Conservation (phyloP, 257 asterid species). For the Rubia yunnanensis region DNA sequence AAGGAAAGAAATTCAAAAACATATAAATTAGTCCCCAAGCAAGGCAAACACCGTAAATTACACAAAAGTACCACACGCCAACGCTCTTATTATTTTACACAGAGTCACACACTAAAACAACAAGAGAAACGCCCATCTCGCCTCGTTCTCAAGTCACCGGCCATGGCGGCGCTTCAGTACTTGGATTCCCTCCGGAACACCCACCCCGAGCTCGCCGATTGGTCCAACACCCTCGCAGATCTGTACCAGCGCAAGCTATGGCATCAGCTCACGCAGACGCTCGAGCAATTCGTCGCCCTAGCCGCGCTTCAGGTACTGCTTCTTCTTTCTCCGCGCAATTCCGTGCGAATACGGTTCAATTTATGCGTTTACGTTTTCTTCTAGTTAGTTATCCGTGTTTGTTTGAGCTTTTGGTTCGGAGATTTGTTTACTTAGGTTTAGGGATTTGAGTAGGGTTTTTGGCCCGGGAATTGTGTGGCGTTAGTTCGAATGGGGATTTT, state of each 20-base stretch:
- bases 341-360: background rate
- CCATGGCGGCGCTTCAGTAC: slow-evolving; percentile 84
- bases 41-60: too few relatives aligned
- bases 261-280: slow-evolving; percentile 95
- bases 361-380: background rate
- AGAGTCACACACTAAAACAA: too few relatives aligned
- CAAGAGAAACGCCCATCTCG: background rate
- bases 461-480: background rate
- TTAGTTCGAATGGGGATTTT: background rate
- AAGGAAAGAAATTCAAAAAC: too few relatives aligned
- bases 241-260: slow-evolving; percentile 95
- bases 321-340: background rate
- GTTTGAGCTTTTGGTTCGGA: background rate
- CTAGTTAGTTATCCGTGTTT: background rate
- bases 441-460: background rate
- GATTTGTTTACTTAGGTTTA: slow-evolving; percentile 8
- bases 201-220: slow-evolving; percentile 89
- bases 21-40: too few relatives aligned
- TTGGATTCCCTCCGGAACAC: slow-evolving; percentile 52
- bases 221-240: slow-evolving; percentile 81
- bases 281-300: slow-evolving; percentile 91
- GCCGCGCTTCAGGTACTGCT: slow-evolving; percentile 66
- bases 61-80: too few relatives aligned
- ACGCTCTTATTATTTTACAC: too few relatives aligned
- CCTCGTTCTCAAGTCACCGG: slow-evolving; percentile 6